Evolutionary conservation across 2,329 filamentous ascomycete genomes (phyloP).

Genomic region (Cladorrhinum sp.): DNA sequence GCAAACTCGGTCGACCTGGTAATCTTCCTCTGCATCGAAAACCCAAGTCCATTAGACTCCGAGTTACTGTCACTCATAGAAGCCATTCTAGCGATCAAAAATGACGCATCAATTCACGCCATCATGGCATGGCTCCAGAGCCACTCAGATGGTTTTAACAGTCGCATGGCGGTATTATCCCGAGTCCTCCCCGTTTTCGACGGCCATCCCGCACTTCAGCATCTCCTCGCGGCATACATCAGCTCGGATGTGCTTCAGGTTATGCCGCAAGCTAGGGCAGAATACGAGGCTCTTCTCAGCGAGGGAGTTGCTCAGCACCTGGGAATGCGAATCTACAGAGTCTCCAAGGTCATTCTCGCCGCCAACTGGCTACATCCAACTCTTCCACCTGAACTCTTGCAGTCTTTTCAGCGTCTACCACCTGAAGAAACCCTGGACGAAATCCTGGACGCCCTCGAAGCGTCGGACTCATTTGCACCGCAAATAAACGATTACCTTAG

Average conservation of each 20-base stretch:
- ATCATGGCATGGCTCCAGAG: constrained; percentile 13
- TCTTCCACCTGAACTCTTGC: constrained; percentile 16
- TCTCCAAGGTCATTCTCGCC: constrained; percentile 15
- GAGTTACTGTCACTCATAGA: constrained; percentile 19
- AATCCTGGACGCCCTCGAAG: constrained; percentile 20
- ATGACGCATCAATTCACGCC: constrained; percentile 17
- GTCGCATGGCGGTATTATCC: constrained; percentile 20
- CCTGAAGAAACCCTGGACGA: constrained; percentile 15
- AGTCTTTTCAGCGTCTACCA: constrained; percentile 19
- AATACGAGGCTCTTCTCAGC: constrained; percentile 14
- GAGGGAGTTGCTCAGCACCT: constrained; percentile 18
- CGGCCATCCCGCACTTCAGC: constrained; percentile 8
- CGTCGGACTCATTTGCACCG: not conserved
- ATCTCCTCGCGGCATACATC: constrained; percentile 12
- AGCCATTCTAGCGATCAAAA: constrained; percentile 13
- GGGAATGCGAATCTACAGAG: constrained; percentile 20
- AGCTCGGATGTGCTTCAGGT: constrained; percentile 13
- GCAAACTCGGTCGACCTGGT: constrained; percentile 20
- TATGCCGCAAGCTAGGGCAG: constrained; percentile 17
- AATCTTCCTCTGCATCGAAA: constrained; percentile 20
- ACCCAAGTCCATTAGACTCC: constrained; percentile 8
- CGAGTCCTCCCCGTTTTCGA: constrained; percentile 16
- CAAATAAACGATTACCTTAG: constrained; percentile 18
- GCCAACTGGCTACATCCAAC: constrained; percentile 19
- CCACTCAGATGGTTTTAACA: constrained; percentile 12